Base-by-base conservation (phyloP, 164 flowering plant species). In the Nelumbo lutea region DNA sequence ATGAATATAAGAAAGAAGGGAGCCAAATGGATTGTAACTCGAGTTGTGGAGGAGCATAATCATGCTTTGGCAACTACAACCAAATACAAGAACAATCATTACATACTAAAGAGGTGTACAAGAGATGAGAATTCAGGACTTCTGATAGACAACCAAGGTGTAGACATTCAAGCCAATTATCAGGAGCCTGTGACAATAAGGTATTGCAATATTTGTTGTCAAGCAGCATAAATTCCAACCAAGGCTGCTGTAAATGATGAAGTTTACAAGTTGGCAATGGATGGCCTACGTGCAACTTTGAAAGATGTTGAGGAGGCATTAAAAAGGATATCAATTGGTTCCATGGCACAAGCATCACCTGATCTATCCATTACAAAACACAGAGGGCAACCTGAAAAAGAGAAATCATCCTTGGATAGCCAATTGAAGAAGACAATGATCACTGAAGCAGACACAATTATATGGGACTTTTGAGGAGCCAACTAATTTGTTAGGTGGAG, bases 181-280 rank as follows among this genome's bases (percentile, higher is more conserved):
- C 14, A 53, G 3, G 14, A 53, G n/a, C n/a, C 14, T 11, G 14
- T 53, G 14, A 11, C 57, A 53, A 9, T 53, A 11, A 14, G 57
- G 14, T 53, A 53, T 11, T 53, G n/a, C 4, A 53, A 11, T 53
- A 14, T 53, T 53, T 53, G 14, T 15, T 2, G 14, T 53, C n/a
- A 53, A 53, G 57, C 14, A 11, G n/a, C 14, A 14, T 11, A 53
- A 15, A 53, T 53, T 53, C n/a, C 57, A 53, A 3, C 57, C 4
- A 53, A 53, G 57, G 57, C 57, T 53, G 57, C 57, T 53, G 57
- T 53, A 15, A 53, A 14, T 11, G 57, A 53, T 53, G 57, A 53
- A 53, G 57, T 53, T 14, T 53, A 53, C 57, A 53, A 13, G 13
- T 11, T 53, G 2, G 57, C 57, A 53, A 2, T 53, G 57, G 14